Conservation (phyloP, 805 yeast genomes). For the Candida adriatica region DNA sequence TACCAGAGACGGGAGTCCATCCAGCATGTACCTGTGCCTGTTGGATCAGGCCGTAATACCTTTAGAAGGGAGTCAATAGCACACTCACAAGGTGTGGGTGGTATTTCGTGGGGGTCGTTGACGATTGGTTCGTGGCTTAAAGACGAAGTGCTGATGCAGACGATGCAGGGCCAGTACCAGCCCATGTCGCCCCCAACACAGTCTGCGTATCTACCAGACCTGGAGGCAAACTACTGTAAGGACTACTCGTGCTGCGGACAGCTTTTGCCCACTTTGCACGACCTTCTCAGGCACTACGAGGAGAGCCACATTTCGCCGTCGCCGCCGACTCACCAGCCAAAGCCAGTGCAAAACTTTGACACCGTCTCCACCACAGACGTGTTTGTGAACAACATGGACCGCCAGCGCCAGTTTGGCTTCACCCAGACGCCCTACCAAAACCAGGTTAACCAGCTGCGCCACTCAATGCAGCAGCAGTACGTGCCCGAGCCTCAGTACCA, state of each 20-base stretch:
- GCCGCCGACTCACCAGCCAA: slow-evolving; percentile 42
- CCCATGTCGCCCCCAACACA: slow-evolving; percentile 53
- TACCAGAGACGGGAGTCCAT: slow-evolving; percentile 17
- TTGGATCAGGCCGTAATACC: too few species aligned
- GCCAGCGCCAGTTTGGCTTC: slow-evolving; percentile 17
- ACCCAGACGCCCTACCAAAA: slow-evolving; percentile 7
- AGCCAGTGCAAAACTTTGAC: slow-evolving; percentile 62
- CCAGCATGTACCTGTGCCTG: too few species aligned
- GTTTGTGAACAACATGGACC: slow-evolving; percentile 41
- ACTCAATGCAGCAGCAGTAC: slow-evolving; percentile 8
- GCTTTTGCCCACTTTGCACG: slow-evolving; percentile 87
- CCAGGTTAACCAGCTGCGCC: slow-evolving; percentile 12
- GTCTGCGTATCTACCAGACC: slow-evolving; percentile 80
- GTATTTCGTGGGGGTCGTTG: slow-evolving; percentile 94
- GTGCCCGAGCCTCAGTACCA: slow-evolving; percentile 7
- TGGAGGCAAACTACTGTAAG: slow-evolving; percentile 93
- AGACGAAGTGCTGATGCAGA: slow-evolving; percentile 75
- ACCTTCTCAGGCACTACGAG: slow-evolving; percentile 88
- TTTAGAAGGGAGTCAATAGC: slow-evolving; percentile 88
- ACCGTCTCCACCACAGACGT: slow-evolving; percentile 93
- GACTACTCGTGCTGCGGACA: slow-evolving; percentile 97
- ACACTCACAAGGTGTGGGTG: slow-evolving; percentile 97
- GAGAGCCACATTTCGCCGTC: slow-evolving; percentile 80
- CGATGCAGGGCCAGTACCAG: slow-evolving; percentile 11
- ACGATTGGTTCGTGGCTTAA: slow-evolving; percentile 94